phyloP scores from a whole-genome alignment of 495 filamentous ascomycete genomes.

The Penicillium daleae region DNA sequence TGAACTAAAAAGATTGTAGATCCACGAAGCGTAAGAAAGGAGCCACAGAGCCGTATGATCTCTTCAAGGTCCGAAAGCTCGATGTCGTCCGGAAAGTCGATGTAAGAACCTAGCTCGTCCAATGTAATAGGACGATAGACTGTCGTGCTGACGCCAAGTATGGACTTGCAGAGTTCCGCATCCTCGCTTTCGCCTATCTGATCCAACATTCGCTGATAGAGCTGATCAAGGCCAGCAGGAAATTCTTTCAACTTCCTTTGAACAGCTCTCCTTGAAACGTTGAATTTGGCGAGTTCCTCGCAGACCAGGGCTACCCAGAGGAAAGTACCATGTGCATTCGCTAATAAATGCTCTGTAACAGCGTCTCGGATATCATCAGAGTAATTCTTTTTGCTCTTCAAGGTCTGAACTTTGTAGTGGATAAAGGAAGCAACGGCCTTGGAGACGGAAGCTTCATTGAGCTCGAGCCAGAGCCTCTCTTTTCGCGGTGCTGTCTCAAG shows the following conservation, averaged over 20 bases:
- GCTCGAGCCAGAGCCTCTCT: slow-evolving; percentile 20
- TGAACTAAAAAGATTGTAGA: slow-evolving; percentile 41
- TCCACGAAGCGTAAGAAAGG: slow-evolving; percentile 30
- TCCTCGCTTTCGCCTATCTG: slow-evolving; percentile 12
- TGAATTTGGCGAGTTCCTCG: slow-evolving; percentile 15
- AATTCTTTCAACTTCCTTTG: slow-evolving; percentile 12
- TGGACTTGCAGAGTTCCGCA: slow-evolving; percentile 14
- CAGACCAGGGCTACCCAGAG: slow-evolving; percentile 42
- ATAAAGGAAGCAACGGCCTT: slow-evolving; percentile 38
- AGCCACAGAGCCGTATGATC: slow-evolving; percentile 23
- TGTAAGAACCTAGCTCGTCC: slow-evolving; percentile 26
- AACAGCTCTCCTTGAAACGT: background rate
- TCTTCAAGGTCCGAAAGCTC: slow-evolving; percentile 3
- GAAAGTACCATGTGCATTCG: slow-evolving; percentile 36
- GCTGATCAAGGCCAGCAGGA: slow-evolving; percentile 16
- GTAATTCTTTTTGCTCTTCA: slow-evolving; percentile 19
- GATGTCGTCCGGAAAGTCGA: slow-evolving; percentile 15
- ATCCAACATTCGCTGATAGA: slow-evolving; percentile 26
- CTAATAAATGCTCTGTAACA: slow-evolving; percentile 22
- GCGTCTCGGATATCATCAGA: slow-evolving; percentile 2
- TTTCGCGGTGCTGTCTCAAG: background rate
- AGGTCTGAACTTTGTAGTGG: slow-evolving; percentile 30
- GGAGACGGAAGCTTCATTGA: slow-evolving; percentile 24
- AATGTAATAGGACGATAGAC: slow-evolving; percentile 35
- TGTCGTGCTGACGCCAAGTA: slow-evolving; percentile 23